Percentiles rank a stretch among this genome's conserved stretches.
These are phyloP conservation scores for Pythium coloratum DNA, from an alignment of 352 stramenopile genomes.

Conservation along the genomic window DNA sequence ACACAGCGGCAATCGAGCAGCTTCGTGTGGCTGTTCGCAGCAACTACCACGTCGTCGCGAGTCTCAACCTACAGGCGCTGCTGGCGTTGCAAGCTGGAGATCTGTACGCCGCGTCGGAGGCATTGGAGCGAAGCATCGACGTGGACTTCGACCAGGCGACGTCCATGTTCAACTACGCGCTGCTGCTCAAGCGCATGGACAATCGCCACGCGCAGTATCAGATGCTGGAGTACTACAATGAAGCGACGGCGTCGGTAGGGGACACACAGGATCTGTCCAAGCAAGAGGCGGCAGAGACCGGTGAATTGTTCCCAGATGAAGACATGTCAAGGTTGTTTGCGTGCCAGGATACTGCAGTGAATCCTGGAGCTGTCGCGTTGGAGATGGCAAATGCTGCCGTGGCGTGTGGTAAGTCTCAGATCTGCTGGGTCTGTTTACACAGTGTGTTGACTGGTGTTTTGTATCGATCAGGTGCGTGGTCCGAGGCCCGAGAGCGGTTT, in stretches of 20 bases:
- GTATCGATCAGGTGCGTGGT: constrained; percentile 15
- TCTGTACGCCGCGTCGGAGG: constrained; percentile 37
- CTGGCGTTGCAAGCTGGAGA: constrained; percentile 38
- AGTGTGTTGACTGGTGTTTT: not conserved
- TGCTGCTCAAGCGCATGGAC: constrained; percentile 53
- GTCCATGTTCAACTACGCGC: constrained; percentile 70
- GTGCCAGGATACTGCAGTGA: not conserved
- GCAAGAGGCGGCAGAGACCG: not conserved
- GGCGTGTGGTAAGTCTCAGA: constrained; percentile 11
- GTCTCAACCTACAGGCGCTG: constrained; percentile 55
- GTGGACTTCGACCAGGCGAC: constrained; percentile 47
- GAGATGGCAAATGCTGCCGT: constrained; percentile 20
- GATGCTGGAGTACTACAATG: constrained; percentile 52
- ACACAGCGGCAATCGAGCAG: constrained; percentile 21
- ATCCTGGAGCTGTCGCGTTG: constrained; percentile 1
- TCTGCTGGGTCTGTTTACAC: not conserved
- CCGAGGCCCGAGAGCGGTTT: constrained; percentile 18
- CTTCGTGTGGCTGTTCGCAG: constrained; percentile 46
- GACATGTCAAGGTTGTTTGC: constrained; percentile 6
- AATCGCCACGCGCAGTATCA: constrained; percentile 53
- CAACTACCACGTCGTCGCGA: constrained; percentile 50
- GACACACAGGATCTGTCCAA: not conserved
- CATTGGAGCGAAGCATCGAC: constrained; percentile 58
- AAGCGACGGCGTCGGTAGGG: constrained; percentile 15
- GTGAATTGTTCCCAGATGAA: constrained; percentile 6